Conservation (phyloP, 2,329 filamentous ascomycete genomes). For the Talaromyces rugulosus region DNA sequence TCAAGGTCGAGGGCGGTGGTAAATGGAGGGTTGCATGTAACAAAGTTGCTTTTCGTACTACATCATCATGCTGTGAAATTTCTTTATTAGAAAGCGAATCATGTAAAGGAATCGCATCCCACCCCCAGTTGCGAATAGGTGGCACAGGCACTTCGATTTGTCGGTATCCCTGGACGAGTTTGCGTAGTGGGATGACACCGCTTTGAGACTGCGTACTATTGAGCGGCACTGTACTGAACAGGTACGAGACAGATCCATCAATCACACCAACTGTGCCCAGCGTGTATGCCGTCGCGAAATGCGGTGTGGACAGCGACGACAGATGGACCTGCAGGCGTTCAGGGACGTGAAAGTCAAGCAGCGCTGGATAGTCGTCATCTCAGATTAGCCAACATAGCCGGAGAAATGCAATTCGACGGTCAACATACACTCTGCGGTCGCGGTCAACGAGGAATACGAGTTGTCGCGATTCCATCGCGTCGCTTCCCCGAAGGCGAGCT, state of each 20-base stretch:
- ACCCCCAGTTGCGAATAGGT: constrained; percentile 29
- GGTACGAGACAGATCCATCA: constrained; percentile 93
- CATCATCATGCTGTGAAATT: constrained; percentile 13
- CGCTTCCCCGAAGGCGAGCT: constrained; percentile 80
- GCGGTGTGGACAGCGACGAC: constrained; percentile 84
- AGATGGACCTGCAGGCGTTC: constrained; percentile 79
- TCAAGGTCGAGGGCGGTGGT: constrained; percentile 72
- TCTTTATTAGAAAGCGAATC: constrained; percentile 59
- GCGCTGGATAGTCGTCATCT: constrained; percentile 47
- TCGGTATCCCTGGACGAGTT: constrained; percentile 77
- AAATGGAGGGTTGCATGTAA: constrained; percentile 44
- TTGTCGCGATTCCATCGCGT: constrained; percentile 90
- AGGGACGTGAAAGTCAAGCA: constrained; percentile 85
- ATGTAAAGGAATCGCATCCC: constrained; percentile 26
- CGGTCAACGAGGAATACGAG: constrained; percentile 81
- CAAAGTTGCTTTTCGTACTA: constrained; percentile 35
- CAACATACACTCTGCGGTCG: constrained; percentile 68
- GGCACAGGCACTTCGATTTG: constrained; percentile 56
- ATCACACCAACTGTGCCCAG: constrained; percentile 86
- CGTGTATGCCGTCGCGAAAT: constrained; percentile 92
- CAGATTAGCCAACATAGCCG: neutral
- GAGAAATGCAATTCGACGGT: neutral
- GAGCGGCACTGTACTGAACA: constrained; percentile 85
- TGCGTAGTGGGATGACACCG: constrained; percentile 68
- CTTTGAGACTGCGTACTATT: constrained; percentile 63